Evolutionary conservation across 805 yeast genomes (phyloP).

Genomic region (Candida ipomoeae): DNA sequence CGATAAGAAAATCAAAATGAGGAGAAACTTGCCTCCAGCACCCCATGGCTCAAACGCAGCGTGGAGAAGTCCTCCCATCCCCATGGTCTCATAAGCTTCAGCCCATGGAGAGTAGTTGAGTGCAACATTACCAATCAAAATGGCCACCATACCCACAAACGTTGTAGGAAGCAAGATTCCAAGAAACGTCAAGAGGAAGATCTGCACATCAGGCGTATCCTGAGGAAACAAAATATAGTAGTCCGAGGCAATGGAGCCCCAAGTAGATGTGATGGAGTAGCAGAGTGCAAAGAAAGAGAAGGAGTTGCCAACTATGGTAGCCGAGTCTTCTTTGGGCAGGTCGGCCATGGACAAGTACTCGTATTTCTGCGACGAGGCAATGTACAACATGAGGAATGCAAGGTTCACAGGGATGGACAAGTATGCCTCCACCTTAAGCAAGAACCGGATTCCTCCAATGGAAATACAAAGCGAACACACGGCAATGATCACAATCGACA

Average conservation of each 20-base stretch:
- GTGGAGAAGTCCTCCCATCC: conserved; percentile 73
- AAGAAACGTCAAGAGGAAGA: conserved; percentile 59
- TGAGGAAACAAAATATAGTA: conserved; percentile 81
- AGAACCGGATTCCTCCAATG: conserved; percentile 71
- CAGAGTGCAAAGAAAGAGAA: conserved; percentile 67
- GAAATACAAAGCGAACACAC: conserved; percentile 62
- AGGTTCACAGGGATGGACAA: conserved; percentile 67
- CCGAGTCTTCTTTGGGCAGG: conserved; percentile 10
- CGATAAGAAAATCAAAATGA: conserved; percentile 66
- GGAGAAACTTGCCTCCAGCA: conserved; percentile 71
- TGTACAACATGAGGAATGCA: conserved; percentile 64
- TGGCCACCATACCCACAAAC: conserved; percentile 71
- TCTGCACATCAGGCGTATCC: conserved; percentile 49
- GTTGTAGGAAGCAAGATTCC: conserved; percentile 69
- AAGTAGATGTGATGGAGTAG: conserved; percentile 78
- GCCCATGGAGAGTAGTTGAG: conserved; percentile 53
- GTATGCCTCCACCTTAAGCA: conserved; percentile 62
- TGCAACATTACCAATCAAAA: conserved; percentile 67
- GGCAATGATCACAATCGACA: conserved; percentile 71
- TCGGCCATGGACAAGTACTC: conserved; percentile 25
- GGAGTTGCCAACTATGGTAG: conserved; percentile 61
- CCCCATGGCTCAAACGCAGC: conserved; percentile 70
- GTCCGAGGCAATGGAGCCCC: conserved; percentile 87
- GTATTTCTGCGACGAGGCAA: conserved; percentile 51
- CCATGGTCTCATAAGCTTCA: conserved; percentile 49